These are phyloP conservation scores for Phyllosticta capitalensis DNA, from an alignment of 2,329 filamentous ascomycete species.

Conservation along the genomic window DNA sequence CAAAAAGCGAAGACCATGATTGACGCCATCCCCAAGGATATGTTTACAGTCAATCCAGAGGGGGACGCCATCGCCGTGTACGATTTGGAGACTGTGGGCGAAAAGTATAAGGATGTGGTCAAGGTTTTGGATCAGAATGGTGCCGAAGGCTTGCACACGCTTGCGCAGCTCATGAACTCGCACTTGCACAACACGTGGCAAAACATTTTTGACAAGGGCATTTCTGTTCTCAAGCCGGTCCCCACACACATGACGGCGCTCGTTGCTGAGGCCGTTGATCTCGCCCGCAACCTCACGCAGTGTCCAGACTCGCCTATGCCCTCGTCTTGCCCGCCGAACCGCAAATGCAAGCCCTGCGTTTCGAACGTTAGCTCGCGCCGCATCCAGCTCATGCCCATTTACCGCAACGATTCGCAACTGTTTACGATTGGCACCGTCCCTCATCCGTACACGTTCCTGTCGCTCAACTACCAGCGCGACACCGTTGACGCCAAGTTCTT, in stretches of 20 bases:
- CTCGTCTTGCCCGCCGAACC: constrained; percentile 75
- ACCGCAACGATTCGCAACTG: constrained; percentile 59
- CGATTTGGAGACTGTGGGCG: constrained; percentile 50
- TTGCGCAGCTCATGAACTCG: constrained; percentile 69
- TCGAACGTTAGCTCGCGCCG: constrained; percentile 40
- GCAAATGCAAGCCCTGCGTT: constrained; percentile 62
- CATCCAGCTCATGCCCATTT: constrained; percentile 56
- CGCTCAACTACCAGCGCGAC: constrained; percentile 50
- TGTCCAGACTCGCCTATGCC: constrained; percentile 68
- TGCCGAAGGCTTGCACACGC: constrained; percentile 51
- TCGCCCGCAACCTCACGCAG: constrained; percentile 65
- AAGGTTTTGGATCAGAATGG: constrained; percentile 48
- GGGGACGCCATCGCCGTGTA: constrained; percentile 67
- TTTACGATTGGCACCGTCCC: constrained; percentile 85
- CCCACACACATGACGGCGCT: constrained; percentile 65
- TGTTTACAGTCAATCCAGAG: constrained; percentile 56
- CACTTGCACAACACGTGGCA: constrained; percentile 85
- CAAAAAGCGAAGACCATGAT: constrained; percentile 51
- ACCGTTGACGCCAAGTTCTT: constrained; percentile 34
- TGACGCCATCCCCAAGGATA: constrained; percentile 47
- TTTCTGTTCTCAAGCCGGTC: constrained; percentile 72
- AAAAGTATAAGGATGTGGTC: constrained; percentile 58
- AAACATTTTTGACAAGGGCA: constrained; percentile 58
- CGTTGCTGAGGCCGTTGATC: constrained; percentile 57
- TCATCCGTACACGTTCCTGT: constrained; percentile 77